Percentiles rank a stretch among this genome's conserved stretches.
phyloP scores from a whole-genome alignment of 306 rosid species.

The Cucurbita pepo region DNA sequence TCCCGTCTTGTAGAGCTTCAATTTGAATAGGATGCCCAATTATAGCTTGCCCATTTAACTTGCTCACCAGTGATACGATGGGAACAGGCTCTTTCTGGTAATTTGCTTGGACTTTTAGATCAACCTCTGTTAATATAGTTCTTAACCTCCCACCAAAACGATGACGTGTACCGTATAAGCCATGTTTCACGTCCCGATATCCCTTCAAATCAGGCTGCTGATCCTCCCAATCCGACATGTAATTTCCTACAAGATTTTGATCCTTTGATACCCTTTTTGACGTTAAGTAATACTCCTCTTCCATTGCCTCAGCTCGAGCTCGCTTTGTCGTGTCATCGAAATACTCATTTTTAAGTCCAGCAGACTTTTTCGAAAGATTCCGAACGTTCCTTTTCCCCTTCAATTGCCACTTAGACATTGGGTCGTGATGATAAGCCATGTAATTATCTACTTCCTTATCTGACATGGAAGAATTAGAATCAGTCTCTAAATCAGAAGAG shows the following conservation, averaged over 20 bases:
- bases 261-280: conserved; percentile 31
- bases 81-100: conserved; percentile 80
- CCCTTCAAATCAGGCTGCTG: conserved; percentile 40
- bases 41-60: conserved; percentile 75
- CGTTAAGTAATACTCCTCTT: conserved; percentile 37
- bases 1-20: conserved; percentile 65
- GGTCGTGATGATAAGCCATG: conserved; percentile 41
- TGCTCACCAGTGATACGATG: conserved; percentile 77
- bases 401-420: conserved; percentile 83
- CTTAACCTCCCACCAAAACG: conserved; percentile 39
- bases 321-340: conserved; percentile 28
- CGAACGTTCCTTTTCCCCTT: conserved; percentile 89
- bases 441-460: conserved; percentile 60
- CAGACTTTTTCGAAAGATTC: conserved; percentile 45
- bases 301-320: conserved; percentile 31
- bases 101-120: conserved; percentile 79
- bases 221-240: conserved; percentile 52
- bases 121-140: conserved; percentile 57
- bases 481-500: conserved; percentile 32
- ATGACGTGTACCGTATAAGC: conserved; percentile 23
- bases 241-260: conserved; percentile 22
- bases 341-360: conserved; percentile 23
- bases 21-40: conserved; percentile 88
- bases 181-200: conserved; percentile 45
- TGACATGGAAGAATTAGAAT: conserved; percentile 69